Evolutionary conservation across 768 basidiomycete genomes (phyloP).

Genomic region (Neoboletus subvelutipes): DNA sequence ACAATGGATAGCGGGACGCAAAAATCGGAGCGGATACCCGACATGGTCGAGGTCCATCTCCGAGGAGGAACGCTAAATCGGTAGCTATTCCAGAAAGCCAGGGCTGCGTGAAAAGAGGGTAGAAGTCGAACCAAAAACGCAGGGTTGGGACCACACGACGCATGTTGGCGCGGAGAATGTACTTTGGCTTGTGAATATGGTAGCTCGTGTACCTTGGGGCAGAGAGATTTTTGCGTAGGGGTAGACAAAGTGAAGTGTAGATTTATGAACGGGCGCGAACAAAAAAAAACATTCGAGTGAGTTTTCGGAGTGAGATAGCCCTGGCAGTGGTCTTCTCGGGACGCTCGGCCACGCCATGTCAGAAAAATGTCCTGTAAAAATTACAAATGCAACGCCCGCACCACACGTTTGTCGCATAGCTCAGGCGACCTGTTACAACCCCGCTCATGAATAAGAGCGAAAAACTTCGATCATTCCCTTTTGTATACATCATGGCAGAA

Average conservation of each 20-base stretch:
- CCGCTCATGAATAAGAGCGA: slow-evolving; percentile 4
- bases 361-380: slow-evolving; percentile 7
- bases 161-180: slow-evolving; percentile 1
- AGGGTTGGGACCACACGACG: slow-evolving; percentile 1
- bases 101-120: slow-evolving; percentile 8
- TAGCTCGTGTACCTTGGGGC: slow-evolving; percentile 1
- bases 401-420: slow-evolving; percentile 17
- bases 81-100: not conserved
- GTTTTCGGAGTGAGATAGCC: not conserved
- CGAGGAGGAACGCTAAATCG: not conserved
- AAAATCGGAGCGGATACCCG: not conserved
- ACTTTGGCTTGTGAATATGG: slow-evolving; percentile 1
- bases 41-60: not conserved
- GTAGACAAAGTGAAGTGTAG: not conserved
- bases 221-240: not conserved
- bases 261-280: not conserved
- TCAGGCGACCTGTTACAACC: slow-evolving; percentile 10
- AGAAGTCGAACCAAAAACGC: slow-evolving; percentile 3
- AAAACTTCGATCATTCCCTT: slow-evolving; percentile 13
- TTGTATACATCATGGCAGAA: slow-evolving; percentile 11
- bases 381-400: slow-evolving; percentile 14
- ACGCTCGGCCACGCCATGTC: slow-evolving; percentile 7
- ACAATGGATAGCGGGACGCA: not conserved
- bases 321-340: not conserved
- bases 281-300: slow-evolving; percentile 2